Evolutionary conservation across 2,329 filamentous ascomycete genomes (phyloP).

Genomic region (Ceratocystis colombiana): DNA sequence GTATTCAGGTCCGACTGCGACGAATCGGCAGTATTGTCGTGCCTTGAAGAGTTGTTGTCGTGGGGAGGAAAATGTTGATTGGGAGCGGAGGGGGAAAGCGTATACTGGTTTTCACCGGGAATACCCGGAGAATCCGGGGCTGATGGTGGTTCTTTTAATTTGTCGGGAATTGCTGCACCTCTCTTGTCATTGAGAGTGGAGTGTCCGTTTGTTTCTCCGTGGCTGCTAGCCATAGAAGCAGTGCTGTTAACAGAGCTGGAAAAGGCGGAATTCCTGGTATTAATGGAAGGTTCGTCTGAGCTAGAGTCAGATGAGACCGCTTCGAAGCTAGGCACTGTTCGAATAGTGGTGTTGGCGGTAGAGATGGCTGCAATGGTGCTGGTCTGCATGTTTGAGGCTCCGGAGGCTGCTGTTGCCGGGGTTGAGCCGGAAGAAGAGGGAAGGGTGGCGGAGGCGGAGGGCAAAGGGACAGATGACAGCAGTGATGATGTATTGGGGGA

Average conservation of each 20-base stretch:
- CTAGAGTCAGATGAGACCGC: constrained; percentile 38
- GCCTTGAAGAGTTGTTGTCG: background rate
- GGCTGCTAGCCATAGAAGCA: constrained; percentile 36
- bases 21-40: background rate
- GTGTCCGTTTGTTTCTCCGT: constrained; percentile 28
- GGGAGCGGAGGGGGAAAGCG: constrained; percentile 6
- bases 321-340: constrained; percentile 48
- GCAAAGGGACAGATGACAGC: constrained; percentile 31
- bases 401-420: constrained; percentile 28
- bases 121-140: background rate
- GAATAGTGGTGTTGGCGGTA: constrained; percentile 39
- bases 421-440: constrained; percentile 1
- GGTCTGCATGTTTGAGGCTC: constrained; percentile 28
- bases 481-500: constrained; percentile 25
- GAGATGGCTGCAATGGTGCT: constrained; percentile 28
- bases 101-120: background rate
- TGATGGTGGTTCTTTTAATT: constrained; percentile 9
- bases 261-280: constrained; percentile 42
- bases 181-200: background rate
- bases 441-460: constrained; percentile 8
- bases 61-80: constrained; percentile 3
- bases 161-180: background rate
- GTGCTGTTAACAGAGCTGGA: constrained; percentile 49
- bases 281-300: constrained; percentile 31
- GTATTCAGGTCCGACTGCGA: constrained; percentile 28